These are phyloP conservation scores for Tulasnella sp. DNA, from an alignment of 768 basidiomycete species.

Conservation along the genomic window DNA sequence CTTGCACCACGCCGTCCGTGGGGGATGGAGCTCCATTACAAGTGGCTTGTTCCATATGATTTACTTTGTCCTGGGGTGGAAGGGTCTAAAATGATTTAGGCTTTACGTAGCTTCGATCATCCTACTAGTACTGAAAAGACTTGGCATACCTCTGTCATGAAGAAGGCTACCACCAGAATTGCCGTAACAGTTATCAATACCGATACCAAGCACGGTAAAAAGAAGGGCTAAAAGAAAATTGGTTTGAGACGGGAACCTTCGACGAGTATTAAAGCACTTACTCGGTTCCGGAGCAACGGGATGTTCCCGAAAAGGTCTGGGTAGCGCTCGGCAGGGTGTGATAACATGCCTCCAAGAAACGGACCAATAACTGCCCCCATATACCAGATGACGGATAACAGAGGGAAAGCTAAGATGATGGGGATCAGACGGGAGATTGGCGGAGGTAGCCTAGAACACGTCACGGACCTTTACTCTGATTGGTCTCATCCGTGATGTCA, in stretches of 20 bases:
- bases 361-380: conserved; percentile 13
- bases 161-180: conserved; percentile 39
- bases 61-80: neutral
- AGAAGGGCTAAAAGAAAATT: conserved; percentile 41
- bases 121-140: neutral
- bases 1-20: neutral
- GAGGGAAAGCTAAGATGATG: conserved; percentile 1
- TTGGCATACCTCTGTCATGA: conserved; percentile 45
- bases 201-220: conserved; percentile 52
- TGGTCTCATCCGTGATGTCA: conserved; percentile 57
- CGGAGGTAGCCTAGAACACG: neutral
- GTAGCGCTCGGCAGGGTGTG: conserved; percentile 48
- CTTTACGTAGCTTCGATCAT: neutral
- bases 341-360: conserved; percentile 48
- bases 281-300: conserved; percentile 34
- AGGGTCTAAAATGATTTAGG: neutral
- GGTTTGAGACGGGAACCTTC: no score
- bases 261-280: no score
- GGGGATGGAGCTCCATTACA: neutral
- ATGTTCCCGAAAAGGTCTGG: conserved; percentile 38
- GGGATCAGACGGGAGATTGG: neutral
- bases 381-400: neutral
- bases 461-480: conserved; percentile 40
- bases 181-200: conserved; percentile 39
- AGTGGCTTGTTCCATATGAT: neutral